Conservation (phyloP, 345 rosid genomes). For the Eucalyptus sp. region DNA sequence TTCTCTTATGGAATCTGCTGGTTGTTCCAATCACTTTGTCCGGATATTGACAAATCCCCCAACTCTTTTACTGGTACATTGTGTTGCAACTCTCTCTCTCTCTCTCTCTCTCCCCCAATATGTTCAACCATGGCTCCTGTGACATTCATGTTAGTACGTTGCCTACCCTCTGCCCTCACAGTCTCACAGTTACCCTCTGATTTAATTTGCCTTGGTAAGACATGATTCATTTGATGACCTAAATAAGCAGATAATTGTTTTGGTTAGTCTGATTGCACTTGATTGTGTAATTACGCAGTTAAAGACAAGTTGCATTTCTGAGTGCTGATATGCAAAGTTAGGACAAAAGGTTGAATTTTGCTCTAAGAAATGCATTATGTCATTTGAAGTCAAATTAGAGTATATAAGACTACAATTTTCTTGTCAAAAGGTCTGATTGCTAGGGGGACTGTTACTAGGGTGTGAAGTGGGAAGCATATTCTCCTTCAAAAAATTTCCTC, state of each 20-base stretch:
- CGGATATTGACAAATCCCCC: not conserved
- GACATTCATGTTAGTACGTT: not conserved
- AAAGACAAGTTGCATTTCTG: not conserved
- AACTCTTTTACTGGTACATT: not conserved
- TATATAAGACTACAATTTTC: not conserved
- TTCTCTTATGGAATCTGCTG: not conserved
- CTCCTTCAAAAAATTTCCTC: not conserved
- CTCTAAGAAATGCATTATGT: not conserved
- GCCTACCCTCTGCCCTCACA: not conserved
- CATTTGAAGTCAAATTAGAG: not conserved
- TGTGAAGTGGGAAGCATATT: not conserved
- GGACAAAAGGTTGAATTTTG: not conserved
- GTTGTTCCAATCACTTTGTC: not conserved
- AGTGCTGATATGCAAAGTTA: not conserved
- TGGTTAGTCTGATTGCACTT: not conserved
- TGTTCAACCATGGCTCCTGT: not conserved
- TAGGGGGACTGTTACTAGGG: not conserved
- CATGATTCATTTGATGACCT: not conserved
- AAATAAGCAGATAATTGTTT: not conserved
- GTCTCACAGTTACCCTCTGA: not conserved
- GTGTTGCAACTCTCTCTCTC: not conserved
- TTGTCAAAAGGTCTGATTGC: not conserved
- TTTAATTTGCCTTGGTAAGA: not conserved
- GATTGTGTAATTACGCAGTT: not conserved
- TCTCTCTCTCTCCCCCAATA: not conserved